Evolutionary conservation across 208 protist species (phyloP).

Genomic region (Acanthamoeba quina): DNA sequence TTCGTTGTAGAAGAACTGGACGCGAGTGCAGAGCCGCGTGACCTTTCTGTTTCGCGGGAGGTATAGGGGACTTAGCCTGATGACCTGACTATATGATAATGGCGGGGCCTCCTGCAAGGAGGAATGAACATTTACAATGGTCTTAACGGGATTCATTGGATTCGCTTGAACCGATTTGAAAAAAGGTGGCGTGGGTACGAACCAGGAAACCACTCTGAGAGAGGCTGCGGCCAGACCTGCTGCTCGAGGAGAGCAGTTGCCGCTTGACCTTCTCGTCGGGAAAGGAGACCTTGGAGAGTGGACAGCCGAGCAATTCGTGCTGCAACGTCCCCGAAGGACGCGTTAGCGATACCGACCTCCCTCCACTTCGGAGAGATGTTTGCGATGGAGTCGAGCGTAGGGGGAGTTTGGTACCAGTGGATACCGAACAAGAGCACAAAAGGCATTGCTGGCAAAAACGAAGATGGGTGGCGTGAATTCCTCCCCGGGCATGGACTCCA

Average conservation of each 20-base stretch:
- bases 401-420: constrained; percentile 7
- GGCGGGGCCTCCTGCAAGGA: not conserved
- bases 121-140: no score
- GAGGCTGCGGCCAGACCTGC: constrained; percentile 8
- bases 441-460: constrained; percentile 34
- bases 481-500: constrained; percentile 53
- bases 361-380: no score
- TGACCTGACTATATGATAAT: constrained; percentile 21
- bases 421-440: constrained; percentile 42
- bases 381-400: not conserved
- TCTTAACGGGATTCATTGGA: no score
- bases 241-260: constrained; percentile 43
- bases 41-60: constrained; percentile 20
- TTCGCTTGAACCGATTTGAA: no score
- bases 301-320: constrained; percentile 51
- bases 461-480: constrained; percentile 51
- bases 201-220: constrained; percentile 17
- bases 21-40: constrained; percentile 18
- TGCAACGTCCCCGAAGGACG: no score
- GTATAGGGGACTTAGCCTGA: constrained; percentile 16
- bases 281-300: constrained; percentile 61
- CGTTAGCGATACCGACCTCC: no score
- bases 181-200: no score
- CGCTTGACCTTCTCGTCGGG: constrained; percentile 60
- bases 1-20: constrained; percentile 67